These are phyloP conservation scores for Starmerella floricola DNA, from an alignment of 805 yeast species.

Conservation along the genomic window DNA sequence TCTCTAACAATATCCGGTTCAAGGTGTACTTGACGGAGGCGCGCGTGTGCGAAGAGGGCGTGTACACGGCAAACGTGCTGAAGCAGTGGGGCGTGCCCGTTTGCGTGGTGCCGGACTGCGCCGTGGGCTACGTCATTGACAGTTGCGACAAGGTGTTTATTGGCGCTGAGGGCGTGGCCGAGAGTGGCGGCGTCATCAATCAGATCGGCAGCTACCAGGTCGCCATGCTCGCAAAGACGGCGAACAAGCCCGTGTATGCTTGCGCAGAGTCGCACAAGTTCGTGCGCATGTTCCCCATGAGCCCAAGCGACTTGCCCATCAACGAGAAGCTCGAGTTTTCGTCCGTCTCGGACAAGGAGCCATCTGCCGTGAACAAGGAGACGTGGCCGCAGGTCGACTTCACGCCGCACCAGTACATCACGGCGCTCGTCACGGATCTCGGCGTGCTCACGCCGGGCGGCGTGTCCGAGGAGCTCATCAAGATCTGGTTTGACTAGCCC, in stretches of 20 bases:
- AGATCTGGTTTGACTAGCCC: conserved; percentile 87
- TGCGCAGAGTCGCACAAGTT: conserved; percentile 92
- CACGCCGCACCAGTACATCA: conserved; percentile 89
- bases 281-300: conserved; percentile 87
- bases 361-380: conserved; percentile 24
- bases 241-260: conserved; percentile 87
- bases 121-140: conserved; percentile 85
- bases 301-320: conserved; percentile 80
- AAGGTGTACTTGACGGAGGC: conserved; percentile 89
- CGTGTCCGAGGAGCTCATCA: conserved; percentile 94
- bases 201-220: conserved; percentile 86
- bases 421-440: conserved; percentile 89
- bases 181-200: conserved; percentile 94
- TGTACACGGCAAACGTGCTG: conserved; percentile 54
- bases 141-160: conserved; percentile 86
- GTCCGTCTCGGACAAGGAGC: conserved; percentile 25
- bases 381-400: conserved; percentile 64
- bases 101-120: conserved; percentile 76
- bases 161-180: conserved; percentile 99
- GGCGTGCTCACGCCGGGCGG: conserved; percentile 97
- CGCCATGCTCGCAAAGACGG: conserved; percentile 80
- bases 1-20: conserved; percentile 59
- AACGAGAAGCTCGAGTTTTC: conserved; percentile 35
- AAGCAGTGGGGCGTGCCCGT: conserved; percentile 71
- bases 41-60: conserved; percentile 69